Percentiles rank a stretch among this genome's conserved stretches.
phyloP scores from a whole-genome alignment of 441 rosid genomes.

The Adansonia rubrostipa region DNA sequence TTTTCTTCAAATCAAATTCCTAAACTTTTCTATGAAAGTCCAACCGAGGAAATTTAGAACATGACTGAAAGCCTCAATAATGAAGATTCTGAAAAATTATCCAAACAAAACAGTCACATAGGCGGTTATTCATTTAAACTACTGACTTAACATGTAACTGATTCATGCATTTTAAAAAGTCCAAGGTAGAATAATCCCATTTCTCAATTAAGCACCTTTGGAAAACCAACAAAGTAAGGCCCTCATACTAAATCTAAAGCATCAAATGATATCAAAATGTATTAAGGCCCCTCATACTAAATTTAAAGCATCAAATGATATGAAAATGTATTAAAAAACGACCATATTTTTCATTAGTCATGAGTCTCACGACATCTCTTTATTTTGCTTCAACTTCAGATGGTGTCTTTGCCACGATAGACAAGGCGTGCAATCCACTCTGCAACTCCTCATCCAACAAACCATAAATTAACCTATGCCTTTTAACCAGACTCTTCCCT shows the following conservation, averaged over 20 bases:
- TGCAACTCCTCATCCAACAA: conserved; percentile 73
- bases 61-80: neutral
- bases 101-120: neutral
- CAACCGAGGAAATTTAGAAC: neutral
- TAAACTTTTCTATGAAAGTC: neutral
- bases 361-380: conserved; percentile 16
- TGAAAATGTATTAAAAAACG: conserved; percentile 12
- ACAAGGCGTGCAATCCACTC: conserved; percentile 66
- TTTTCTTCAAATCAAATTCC: neutral
- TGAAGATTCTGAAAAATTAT: neutral
- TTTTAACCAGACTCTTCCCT: conserved; percentile 74
- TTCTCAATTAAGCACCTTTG: neutral
- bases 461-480: conserved; percentile 64
- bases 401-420: conserved; percentile 73
- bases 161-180: conserved; percentile 10
- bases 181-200: conserved; percentile 1
- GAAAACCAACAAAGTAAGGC: conserved; percentile 14
- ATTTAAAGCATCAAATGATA: neutral
- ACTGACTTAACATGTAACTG: neutral
- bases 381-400: conserved; percentile 46
- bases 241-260: no score
- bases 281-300: no score
- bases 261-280: neutral
- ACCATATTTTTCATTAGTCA: conserved; percentile 25
- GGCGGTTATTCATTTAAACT: neutral